Conservation (phyloP, 1,139 yeast genomes). For the Suhomyces bribrorum region DNA sequence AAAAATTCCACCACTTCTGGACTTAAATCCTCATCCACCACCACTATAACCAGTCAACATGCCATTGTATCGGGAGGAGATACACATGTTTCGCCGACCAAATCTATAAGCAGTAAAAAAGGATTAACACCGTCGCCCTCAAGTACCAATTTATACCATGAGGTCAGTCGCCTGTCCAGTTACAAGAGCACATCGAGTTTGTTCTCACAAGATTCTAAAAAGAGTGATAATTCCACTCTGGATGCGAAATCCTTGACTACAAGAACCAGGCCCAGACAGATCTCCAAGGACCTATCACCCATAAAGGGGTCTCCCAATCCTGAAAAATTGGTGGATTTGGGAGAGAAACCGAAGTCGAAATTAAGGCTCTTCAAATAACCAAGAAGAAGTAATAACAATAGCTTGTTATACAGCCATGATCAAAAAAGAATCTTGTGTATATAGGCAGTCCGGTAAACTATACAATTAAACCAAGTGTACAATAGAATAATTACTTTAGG, state of each 20-base stretch:
- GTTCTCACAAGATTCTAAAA: conserved; percentile 15
- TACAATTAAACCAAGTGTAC: too few relatives aligned
- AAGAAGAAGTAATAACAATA: too few relatives aligned
- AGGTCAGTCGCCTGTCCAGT: conserved; percentile 15
- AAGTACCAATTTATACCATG: conserved; percentile 9
- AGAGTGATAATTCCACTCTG: conserved; percentile 6
- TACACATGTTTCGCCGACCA: conserved; percentile 1
- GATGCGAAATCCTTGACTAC: conserved; percentile 3
- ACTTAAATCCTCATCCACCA: conserved; percentile 12
- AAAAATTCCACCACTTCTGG: conserved; percentile 13
- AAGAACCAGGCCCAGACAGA: conserved; percentile 2
- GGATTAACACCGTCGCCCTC: conserved; percentile 13
- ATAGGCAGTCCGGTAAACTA: too few relatives aligned
- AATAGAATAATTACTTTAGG: too few relatives aligned
- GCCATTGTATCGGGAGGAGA: conserved; percentile 6
- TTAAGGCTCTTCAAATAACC: conserved; percentile 11
- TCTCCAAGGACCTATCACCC: conserved; percentile 14
- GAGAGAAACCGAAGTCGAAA: conserved; percentile 17
- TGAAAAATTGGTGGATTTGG: conserved; percentile 10
- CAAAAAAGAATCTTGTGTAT: too few relatives aligned
- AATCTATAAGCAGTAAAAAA: conserved; percentile 1
- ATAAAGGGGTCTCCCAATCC: conserved; percentile 19
- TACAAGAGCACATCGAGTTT: conserved; percentile 13
- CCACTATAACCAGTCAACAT: conserved; percentile 12
- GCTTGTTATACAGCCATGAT: too few relatives aligned